phyloP scores from a whole-genome alignment of 1,284 basidiomycete species.

The Porodaedalea pini region DNA sequence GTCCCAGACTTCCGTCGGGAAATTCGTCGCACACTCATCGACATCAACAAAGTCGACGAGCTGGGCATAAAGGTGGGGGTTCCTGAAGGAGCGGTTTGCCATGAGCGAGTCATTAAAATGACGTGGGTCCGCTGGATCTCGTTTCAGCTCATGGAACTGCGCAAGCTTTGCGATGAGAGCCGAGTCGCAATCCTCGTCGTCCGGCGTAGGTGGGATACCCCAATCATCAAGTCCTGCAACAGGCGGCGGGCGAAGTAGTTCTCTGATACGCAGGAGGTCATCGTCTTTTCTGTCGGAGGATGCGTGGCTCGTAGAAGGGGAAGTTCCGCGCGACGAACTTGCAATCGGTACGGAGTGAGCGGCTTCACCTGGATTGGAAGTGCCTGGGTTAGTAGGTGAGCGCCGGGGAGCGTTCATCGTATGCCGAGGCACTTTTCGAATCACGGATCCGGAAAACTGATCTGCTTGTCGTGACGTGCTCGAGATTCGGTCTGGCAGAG shows the following conservation, averaged over 20 bases:
- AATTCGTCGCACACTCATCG: slow-evolving; percentile 81
- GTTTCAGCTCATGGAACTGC: slow-evolving; percentile 73
- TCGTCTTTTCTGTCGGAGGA: slow-evolving; percentile 29
- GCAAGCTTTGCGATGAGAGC: slow-evolving; percentile 70
- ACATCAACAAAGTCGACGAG: slow-evolving; percentile 90
- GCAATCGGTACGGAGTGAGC: not conserved
- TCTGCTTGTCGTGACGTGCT: not conserved
- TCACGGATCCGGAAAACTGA: too few species aligned
- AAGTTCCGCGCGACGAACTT: slow-evolving; percentile 3
- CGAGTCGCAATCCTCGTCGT: slow-evolving; percentile 49
- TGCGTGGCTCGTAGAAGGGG: slow-evolving; percentile 1
- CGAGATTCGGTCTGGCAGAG: not conserved
- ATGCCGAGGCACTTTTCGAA: not conserved
- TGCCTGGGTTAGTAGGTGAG: not conserved
- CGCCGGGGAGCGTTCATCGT: not conserved
- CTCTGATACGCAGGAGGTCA: slow-evolving; percentile 51
- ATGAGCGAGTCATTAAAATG: slow-evolving; percentile 95
- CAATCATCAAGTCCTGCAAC: slow-evolving; percentile 65
- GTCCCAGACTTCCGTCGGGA: slow-evolving; percentile 69
- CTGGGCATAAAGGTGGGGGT: slow-evolving; percentile 90
- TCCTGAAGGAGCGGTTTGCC: slow-evolving; percentile 86
- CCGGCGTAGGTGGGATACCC: slow-evolving; percentile 71
- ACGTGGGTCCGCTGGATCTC: slow-evolving; percentile 55
- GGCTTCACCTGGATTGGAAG: not conserved
- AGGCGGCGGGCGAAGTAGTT: slow-evolving; percentile 56